Percentiles rank a stretch among this genome's conserved stretches.
Conservation (phyloP, 306 rosid species). For the Cajanus cajan region DNA sequence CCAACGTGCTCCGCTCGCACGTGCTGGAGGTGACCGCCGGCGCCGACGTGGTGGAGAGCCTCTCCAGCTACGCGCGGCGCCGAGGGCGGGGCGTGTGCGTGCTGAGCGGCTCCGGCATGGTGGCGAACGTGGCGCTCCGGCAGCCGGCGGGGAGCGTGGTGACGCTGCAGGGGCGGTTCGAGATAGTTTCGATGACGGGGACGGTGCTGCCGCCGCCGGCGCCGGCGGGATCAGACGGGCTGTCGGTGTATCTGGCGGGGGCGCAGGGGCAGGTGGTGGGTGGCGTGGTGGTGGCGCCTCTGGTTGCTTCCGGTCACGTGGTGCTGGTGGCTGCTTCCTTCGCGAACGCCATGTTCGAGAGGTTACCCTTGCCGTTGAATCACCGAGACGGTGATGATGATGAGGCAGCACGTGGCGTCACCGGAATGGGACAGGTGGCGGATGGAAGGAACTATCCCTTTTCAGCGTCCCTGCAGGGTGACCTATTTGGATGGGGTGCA, state of each 20-base stretch:
- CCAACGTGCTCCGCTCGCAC: conserved; percentile 44
- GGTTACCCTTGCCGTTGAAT: conserved; percentile 42
- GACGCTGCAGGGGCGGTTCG: conserved; percentile 54
- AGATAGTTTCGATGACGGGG: conserved; percentile 55
- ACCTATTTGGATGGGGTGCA: neutral
- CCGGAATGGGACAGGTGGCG: neutral
- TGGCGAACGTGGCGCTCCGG: conserved; percentile 42
- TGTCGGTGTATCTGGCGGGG: conserved; percentile 56
- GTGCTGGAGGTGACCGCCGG: conserved; percentile 56
- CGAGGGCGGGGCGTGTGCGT: conserved; percentile 48
- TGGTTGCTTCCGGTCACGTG: conserved; percentile 51
- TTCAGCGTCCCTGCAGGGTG: neutral
- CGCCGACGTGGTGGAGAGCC: conserved; percentile 42
- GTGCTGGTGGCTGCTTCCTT: conserved; percentile 60
- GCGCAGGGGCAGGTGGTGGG: conserved; percentile 66
- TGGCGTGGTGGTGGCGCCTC: conserved; percentile 52
- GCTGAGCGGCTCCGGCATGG: conserved; percentile 51
- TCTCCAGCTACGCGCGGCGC: conserved; percentile 46
- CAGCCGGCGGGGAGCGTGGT: conserved; percentile 43
- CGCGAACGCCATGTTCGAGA: conserved; percentile 47
- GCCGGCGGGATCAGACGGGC: conserved; percentile 42
- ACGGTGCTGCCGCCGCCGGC: conserved; percentile 62
- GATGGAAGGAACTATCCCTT: conserved; percentile 2
- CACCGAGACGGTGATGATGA: neutral
- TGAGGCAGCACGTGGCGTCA: neutral